Percentiles rank a stretch among this genome's conserved stretches.
Evolutionary conservation across 768 basidiomycete genomes (phyloP).

Genomic region (Boletus fagicola): DNA sequence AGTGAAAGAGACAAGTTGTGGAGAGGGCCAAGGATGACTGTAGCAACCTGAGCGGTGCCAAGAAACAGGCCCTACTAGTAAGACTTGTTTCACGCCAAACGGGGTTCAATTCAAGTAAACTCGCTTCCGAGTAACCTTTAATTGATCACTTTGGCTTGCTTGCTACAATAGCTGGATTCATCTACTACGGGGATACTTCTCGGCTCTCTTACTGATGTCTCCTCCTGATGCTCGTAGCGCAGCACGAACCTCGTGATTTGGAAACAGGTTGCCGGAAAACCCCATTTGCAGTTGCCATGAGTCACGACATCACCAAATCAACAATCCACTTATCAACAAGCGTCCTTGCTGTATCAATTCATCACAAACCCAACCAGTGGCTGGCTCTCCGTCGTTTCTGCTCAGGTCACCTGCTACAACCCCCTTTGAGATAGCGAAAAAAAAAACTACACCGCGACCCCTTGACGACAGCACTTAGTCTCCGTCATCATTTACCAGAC

Average conservation of each 20-base stretch:
- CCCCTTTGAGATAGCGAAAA: background rate
- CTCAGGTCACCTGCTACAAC: background rate
- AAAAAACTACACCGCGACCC: too few relatives aligned
- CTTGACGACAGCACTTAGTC: background rate
- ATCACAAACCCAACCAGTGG: background rate
- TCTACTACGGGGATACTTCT: background rate
- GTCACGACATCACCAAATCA: background rate
- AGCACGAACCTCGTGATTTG: background rate
- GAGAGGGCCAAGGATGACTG: background rate
- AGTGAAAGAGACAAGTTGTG: background rate
- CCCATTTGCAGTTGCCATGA: background rate
- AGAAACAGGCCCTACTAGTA: background rate
- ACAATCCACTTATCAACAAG: too few relatives aligned
- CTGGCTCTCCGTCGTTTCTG: background rate
- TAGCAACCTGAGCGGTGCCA: background rate
- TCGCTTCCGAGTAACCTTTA: background rate
- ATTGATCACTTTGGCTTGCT: background rate
- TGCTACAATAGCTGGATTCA: background rate
- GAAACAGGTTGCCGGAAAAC: background rate
- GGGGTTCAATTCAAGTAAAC: conserved; percentile 8
- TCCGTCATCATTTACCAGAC: background rate
- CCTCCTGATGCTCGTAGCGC: background rate
- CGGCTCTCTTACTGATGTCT: background rate
- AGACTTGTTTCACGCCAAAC: background rate
- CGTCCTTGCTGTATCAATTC: too few relatives aligned